A percentile compares a stretch with the other conserved stretches of the same genome.
Evolutionary conservation across 2,329 filamentous ascomycete genomes (phyloP).

Genomic region (Fonsecaea multimorphosa): DNA sequence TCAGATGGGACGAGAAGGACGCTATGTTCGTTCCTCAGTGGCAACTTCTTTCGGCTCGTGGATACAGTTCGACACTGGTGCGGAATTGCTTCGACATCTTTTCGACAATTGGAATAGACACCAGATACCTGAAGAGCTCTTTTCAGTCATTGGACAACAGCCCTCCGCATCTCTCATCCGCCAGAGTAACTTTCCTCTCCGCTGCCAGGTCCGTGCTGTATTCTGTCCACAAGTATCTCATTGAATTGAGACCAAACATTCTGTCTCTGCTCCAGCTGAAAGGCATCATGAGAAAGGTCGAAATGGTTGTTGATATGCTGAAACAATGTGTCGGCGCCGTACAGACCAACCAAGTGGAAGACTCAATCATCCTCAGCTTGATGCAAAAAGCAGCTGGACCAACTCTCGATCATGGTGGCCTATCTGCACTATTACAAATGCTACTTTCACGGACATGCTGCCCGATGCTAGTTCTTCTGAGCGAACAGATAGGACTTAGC

Average conservation of each 20-base stretch:
- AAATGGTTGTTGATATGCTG: slow-evolving; percentile 13
- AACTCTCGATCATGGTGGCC: slow-evolving; percentile 17
- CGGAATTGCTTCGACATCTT: slow-evolving; percentile 22
- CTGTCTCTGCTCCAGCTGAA: slow-evolving; percentile 29
- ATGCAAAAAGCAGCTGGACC: slow-evolving; percentile 16
- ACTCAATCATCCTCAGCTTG: slow-evolving; percentile 19
- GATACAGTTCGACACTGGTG: slow-evolving; percentile 41
- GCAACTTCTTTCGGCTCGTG: slow-evolving; percentile 56
- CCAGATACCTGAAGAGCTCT: slow-evolving; percentile 14
- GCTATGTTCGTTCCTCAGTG: slow-evolving; percentile 50
- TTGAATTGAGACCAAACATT: slow-evolving; percentile 7
- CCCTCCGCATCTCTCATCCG: slow-evolving; percentile 7
- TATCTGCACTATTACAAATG: slow-evolving; percentile 18
- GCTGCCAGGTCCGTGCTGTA: slow-evolving; percentile 20
- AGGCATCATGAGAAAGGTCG: slow-evolving; percentile 14
- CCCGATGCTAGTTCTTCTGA: slow-evolving; percentile 20
- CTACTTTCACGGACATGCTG: slow-evolving; percentile 21
- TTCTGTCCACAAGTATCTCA: slow-evolving; percentile 22
- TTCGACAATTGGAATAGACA: slow-evolving; percentile 13
- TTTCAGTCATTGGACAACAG: slow-evolving; percentile 12
- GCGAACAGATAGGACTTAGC: slow-evolving; percentile 25
- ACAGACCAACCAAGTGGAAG: slow-evolving; percentile 11
- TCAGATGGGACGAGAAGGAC: slow-evolving; percentile 48
- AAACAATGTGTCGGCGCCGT: slow-evolving; percentile 9
- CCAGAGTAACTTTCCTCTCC: slow-evolving; percentile 22